phyloP scores from a whole-genome alignment of 805 yeast genomes.

The Yamadazyma takamatsuzukensis region DNA sequence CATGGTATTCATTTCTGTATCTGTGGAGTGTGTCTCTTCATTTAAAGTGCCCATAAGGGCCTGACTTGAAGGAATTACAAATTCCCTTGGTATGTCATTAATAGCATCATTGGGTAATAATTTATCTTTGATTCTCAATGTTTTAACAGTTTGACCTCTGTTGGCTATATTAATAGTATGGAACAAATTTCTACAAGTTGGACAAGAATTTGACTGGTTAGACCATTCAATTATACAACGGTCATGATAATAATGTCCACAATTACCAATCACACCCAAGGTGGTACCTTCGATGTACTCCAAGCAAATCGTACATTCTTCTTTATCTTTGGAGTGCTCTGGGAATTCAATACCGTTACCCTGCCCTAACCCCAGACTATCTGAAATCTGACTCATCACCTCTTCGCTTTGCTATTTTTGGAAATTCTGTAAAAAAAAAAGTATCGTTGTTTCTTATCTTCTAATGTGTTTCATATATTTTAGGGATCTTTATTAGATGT shows the following conservation, averaged over 20 bases:
- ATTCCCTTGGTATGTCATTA: slow-evolving; percentile 34
- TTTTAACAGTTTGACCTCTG: slow-evolving; percentile 7
- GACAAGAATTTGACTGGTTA: slow-evolving; percentile 54
- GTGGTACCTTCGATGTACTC: slow-evolving; percentile 22
- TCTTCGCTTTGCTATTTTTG: too few species aligned
- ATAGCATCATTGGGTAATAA: slow-evolving; percentile 33
- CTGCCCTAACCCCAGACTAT: too few species aligned
- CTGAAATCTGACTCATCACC: too few species aligned
- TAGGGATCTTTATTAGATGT: too few species aligned
- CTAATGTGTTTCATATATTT: not conserved
- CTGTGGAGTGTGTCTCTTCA: not conserved
- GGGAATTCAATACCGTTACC: too few species aligned
- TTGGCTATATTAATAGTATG: slow-evolving; percentile 23
- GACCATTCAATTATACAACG: slow-evolving; percentile 59
- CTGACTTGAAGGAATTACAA: slow-evolving; percentile 19
- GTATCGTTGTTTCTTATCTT: not conserved
- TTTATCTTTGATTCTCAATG: slow-evolving; percentile 25
- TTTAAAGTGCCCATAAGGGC: not conserved
- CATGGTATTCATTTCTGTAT: not conserved
- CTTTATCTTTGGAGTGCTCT: slow-evolving; percentile 2
- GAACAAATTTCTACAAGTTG: slow-evolving; percentile 54
- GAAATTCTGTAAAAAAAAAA: too few species aligned
- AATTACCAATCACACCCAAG: slow-evolving; percentile 28
- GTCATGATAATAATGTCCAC: slow-evolving; percentile 56
- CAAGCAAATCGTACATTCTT: slow-evolving; percentile 61